Conservation (phyloP, 2,329 filamentous ascomycete genomes). For the Neopestalotiopsis rosae region DNA sequence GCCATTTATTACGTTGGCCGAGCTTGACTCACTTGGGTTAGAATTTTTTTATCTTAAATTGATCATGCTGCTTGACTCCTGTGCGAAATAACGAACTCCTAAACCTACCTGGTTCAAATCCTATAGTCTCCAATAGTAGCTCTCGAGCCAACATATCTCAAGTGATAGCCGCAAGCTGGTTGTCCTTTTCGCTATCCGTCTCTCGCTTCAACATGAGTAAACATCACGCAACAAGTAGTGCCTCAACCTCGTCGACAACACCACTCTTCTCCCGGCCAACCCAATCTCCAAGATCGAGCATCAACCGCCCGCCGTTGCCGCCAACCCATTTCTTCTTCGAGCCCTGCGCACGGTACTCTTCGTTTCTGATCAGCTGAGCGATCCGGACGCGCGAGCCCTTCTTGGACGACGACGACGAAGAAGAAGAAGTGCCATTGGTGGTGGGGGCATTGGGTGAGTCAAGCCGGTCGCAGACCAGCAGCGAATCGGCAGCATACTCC, state of each 20-base stretch:
- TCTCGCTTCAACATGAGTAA: slow-evolving; percentile 23
- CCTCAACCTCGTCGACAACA: slow-evolving; percentile 18
- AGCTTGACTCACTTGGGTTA: background rate
- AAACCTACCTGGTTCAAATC: background rate
- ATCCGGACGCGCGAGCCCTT: slow-evolving; percentile 13
- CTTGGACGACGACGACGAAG: background rate
- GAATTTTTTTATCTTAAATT: background rate
- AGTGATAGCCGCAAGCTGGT: slow-evolving; percentile 16
- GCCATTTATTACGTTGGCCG: background rate
- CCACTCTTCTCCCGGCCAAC: background rate
- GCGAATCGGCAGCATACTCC: slow-evolving; percentile 19
- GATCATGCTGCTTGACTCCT: background rate
- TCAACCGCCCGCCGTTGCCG: slow-evolving; percentile 23
- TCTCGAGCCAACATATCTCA: background rate
- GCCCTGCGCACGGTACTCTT: slow-evolving; percentile 20
- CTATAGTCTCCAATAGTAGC: background rate
- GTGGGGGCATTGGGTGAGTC: slow-evolving; percentile 4
- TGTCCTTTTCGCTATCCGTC: slow-evolving; percentile 19
- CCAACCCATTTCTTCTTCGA: slow-evolving; percentile 16
- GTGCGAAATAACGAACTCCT: background rate
- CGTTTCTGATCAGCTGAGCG: slow-evolving; percentile 22
- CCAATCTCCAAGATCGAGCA: slow-evolving; percentile 21
- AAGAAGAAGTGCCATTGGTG: background rate
- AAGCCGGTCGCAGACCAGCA: slow-evolving; percentile 20
- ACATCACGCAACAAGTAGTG: slow-evolving; percentile 20